Percentiles rank a stretch among this genome's conserved stretches.
Conservation (phyloP, 139 green algal species). For the Coelastrella sp. region DNA sequence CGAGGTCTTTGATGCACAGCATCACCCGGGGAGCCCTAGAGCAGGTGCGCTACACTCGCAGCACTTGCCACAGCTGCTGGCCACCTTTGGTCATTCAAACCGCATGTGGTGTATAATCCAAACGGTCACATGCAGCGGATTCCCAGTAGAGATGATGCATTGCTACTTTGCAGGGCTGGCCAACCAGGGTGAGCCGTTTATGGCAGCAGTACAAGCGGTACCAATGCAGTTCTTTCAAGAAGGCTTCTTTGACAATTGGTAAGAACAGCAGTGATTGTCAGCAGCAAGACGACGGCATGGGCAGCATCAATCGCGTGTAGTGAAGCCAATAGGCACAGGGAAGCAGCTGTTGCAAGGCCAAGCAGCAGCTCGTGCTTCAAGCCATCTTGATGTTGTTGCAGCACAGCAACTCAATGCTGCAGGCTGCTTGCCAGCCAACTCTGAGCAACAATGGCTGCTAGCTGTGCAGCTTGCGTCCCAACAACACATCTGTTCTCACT, state of each 20-base stretch:
- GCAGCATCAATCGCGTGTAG: neutral
- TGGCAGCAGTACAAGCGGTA: slow-evolving; percentile 78
- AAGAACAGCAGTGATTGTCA: slow-evolving; percentile 9
- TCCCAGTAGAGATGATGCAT: neutral
- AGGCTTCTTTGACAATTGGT: slow-evolving; percentile 73
- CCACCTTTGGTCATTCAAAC: neutral
- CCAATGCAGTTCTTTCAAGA: slow-evolving; percentile 84
- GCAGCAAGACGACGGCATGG: neutral
- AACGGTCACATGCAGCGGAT: no score
- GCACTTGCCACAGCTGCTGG: neutral
- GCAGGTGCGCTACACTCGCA: neutral
- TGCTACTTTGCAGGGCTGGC: neutral
- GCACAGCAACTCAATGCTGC: neutral
- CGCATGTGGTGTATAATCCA: no score
- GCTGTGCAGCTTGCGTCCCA: neutral
- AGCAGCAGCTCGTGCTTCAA: neutral
- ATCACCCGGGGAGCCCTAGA: neutral
- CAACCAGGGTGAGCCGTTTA: slow-evolving; percentile 79
- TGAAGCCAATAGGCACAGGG: neutral
- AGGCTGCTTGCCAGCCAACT: neutral
- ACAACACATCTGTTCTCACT: neutral
- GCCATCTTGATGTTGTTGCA: neutral
- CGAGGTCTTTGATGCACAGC: slow-evolving; percentile 36
- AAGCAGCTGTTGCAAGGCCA: neutral
- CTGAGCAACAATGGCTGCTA: neutral